phyloP scores from a whole-genome alignment of 23 red algal species.

The Chondrus crispus region DNA sequence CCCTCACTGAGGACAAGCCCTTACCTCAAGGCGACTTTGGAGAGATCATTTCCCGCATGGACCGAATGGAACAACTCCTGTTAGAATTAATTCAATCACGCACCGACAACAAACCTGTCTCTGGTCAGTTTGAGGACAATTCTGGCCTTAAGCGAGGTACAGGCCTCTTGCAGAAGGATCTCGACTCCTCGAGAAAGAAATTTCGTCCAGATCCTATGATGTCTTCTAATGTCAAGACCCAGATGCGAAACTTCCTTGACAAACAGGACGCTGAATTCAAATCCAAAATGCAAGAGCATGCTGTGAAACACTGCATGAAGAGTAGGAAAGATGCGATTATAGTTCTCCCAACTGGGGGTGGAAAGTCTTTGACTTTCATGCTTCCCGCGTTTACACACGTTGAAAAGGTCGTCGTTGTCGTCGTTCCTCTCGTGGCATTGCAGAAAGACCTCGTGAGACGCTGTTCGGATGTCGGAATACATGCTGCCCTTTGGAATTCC shows the following conservation, averaged over 20 bases:
- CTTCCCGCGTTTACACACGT: conserved; percentile 48
- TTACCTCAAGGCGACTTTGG: background rate
- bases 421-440: background rate
- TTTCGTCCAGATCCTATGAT: background rate
- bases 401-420: background rate
- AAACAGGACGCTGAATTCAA: background rate
- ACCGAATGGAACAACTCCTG: background rate
- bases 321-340: conserved; percentile 60
- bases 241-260: background rate
- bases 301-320: background rate
- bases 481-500: background rate
- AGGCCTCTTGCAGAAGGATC: background rate
- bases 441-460: background rate
- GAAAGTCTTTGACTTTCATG: conserved; percentile 87
- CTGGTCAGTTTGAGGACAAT: background rate
- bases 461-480: background rate
- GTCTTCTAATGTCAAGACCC: background rate
- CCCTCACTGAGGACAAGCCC: background rate
- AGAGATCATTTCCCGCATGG: background rate
- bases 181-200: background rate
- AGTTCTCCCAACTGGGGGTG: conserved; percentile 78
- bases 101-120: background rate
- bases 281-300: background rate
- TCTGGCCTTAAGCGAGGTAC: background rate
- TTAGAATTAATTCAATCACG: background rate